Base-by-base conservation (phyloP, 2,329 filamentous ascomycete species). In the Ascochyta rabiei region DNA sequence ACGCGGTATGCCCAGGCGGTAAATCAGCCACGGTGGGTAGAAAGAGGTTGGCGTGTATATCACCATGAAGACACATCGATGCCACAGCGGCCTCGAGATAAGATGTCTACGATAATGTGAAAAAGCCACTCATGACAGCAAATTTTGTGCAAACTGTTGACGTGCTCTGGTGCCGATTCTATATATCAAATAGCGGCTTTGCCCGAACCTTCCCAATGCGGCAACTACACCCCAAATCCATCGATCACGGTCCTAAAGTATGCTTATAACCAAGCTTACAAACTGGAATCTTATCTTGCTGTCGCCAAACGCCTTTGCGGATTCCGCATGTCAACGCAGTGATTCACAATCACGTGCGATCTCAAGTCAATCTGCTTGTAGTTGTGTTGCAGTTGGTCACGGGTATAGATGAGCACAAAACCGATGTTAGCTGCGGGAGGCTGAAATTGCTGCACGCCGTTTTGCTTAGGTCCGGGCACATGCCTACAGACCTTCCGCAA, bases 1-100 rank as follows among this genome's bases (percentile, higher is more conserved):
- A 30, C 61, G 72, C 45, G 92, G 93, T 60, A 87, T 98, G 92
- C 93, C 95, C 23, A 86, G 90, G 76, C 84, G 90, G 81, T 93
- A 82, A 52, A 68, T 30, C 40, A 38, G 24, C 30, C 18, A 26
- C 31, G 9, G 34, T 42, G n/a, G 21, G 26, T 37, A 46, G 41
- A 15, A 24, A 9, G 33, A 26, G 15, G 33, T 37, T 21, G 38
- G 46, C 21, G 52, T 64, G 61, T 63, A 68, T 61, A 69, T 58
- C 63, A 71, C 48, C 47, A 62, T 44, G 34, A 48, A 64, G 66
- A 62, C 54, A 61, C 55, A 56, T 52, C 40, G 38, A 46, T 46
- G 60, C 55, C 38, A 42, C 47, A 33, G 30, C 43, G 35, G 39
- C 39, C 51, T 16, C 41, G 53, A 35, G 56, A 73, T 33, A 60